Evolutionary conservation across 176 grass and related monocot species (phyloP).

Genomic region (Oryza glaberrima): DNA sequence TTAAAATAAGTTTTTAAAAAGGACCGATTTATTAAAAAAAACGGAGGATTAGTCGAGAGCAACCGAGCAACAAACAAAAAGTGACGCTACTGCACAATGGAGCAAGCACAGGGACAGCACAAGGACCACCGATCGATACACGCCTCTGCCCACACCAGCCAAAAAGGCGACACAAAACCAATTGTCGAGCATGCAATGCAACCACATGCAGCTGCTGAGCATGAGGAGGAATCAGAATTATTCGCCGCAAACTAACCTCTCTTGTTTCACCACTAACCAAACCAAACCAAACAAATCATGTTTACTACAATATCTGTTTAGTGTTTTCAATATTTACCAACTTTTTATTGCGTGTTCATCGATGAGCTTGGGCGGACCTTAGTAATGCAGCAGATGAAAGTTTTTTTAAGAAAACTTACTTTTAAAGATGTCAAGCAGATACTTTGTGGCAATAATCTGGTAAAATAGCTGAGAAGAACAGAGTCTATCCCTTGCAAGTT

Average conservation of each 20-base stretch:
- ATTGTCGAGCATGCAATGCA: background rate
- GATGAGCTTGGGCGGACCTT: no score
- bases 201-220: constrained; percentile 13
- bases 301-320: background rate
- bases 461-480: no score
- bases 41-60: background rate
- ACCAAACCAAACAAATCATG: background rate
- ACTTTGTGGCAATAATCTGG: no score
- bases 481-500: background rate
- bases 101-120: background rate
- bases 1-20: no score
- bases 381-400: no score
- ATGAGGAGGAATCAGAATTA: constrained; percentile 37
- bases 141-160: background rate
- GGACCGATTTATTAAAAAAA: no score
- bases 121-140: background rate
- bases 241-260: background rate
- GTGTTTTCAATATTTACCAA: background rate
- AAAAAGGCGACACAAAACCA: background rate
- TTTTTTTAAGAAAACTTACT: no score
- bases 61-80: background rate
- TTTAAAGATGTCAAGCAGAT: no score
- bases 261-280: background rate
- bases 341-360: background rate
- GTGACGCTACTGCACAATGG: background rate